These are phyloP conservation scores for Lactarius hengduanensis DNA, from an alignment of 768 basidiomycete species.

Conservation along the genomic window DNA sequence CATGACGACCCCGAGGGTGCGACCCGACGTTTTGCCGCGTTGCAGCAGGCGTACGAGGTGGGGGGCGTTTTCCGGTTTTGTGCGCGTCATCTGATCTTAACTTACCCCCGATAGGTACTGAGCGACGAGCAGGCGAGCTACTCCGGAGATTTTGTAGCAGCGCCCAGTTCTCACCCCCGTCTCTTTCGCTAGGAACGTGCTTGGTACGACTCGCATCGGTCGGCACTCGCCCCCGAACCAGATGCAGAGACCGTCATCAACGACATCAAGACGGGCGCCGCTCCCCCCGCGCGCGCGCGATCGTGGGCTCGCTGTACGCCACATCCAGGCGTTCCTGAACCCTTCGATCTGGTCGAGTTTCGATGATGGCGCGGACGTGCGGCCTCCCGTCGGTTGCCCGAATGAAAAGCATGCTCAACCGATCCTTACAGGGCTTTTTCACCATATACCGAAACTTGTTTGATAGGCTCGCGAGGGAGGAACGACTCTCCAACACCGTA, in stretches of 20 bases:
- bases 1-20: constrained; percentile 78
- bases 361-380: constrained; percentile 60
- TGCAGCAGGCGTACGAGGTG: constrained; percentile 97
- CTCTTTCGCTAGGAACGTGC: constrained; percentile 72
- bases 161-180: neutral
- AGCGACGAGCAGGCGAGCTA: constrained; percentile 87
- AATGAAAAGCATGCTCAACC: constrained; percentile 3
- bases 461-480: constrained; percentile 77
- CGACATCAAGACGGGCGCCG: constrained; percentile 71
- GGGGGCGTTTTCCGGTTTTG: constrained; percentile 31
- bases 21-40: constrained; percentile 78
- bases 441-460: constrained; percentile 88
- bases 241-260: constrained; percentile 86
- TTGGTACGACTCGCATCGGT: constrained; percentile 95
- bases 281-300: constrained; percentile 54
- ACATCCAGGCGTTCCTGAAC: constrained; percentile 85
- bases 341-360: constrained; percentile 62
- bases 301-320: constrained; percentile 75
- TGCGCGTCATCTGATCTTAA: constrained; percentile 1
- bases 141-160: neutral
- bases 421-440: constrained; percentile 71
- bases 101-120: constrained; percentile 57
- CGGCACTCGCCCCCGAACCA: constrained; percentile 73
- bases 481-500: constrained; percentile 46
- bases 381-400: constrained; percentile 26